These are phyloP conservation scores for Arthrinium phaeospermum DNA, from an alignment of 2,329 filamentous ascomycete species.

Conservation along the genomic window DNA sequence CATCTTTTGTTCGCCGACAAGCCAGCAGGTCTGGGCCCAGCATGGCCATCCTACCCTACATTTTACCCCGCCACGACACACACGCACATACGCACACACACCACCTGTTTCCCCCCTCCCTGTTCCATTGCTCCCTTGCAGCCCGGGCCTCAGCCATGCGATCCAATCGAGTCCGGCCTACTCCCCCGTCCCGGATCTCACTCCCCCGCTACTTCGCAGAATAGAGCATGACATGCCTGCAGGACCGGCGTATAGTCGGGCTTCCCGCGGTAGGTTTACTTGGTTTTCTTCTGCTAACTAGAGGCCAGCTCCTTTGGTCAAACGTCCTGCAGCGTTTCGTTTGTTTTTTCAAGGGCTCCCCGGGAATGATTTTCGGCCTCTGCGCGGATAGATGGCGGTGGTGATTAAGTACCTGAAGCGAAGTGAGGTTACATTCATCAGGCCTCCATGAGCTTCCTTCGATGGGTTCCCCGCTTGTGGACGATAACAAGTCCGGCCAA, in stretches of 20 bases:
- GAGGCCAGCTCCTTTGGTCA: background rate
- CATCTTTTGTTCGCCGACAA: background rate
- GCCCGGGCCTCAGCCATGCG: constrained; percentile 9
- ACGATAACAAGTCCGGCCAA: background rate
- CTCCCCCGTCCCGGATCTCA: constrained; percentile 2
- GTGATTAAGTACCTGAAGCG: background rate
- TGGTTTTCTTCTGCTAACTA: background rate
- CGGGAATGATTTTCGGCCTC: background rate
- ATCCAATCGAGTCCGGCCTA: constrained; percentile 5
- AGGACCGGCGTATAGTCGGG: constrained; percentile 9
- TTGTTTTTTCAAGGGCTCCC: background rate
- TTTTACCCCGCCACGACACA: background rate
- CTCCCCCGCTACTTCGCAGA: background rate
- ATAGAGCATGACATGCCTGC: constrained; percentile 1
- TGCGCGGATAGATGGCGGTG: background rate
- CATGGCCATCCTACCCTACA: constrained; percentile 8
- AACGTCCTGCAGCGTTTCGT: background rate
- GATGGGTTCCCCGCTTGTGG: background rate
- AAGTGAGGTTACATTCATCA: background rate
- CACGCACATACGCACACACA: background rate
- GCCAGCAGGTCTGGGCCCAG: constrained; percentile 3
- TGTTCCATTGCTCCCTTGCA: constrained; percentile 4
- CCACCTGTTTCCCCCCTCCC: background rate
- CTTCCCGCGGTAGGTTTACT: background rate
- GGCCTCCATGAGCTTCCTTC: background rate